phyloP scores from a whole-genome alignment of 805 yeast species.

The Candida maltosa region DNA sequence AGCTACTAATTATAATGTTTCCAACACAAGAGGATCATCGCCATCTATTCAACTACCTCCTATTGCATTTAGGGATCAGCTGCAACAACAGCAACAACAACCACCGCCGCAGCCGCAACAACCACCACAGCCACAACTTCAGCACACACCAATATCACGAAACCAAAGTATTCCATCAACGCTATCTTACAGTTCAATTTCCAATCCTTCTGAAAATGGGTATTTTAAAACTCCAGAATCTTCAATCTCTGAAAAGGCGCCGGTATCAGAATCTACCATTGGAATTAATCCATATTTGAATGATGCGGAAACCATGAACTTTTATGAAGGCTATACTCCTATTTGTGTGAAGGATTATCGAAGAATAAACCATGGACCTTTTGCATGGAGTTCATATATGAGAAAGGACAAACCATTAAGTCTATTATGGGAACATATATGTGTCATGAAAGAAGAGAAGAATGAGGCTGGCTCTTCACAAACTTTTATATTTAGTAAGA shows the following conservation, averaged over 20 bases:
- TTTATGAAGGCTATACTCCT: constrained; percentile 32
- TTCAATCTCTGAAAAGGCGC: background rate
- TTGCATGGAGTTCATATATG: constrained; percentile 36
- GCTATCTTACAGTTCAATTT: background rate
- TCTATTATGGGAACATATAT: constrained; percentile 30
- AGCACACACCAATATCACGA: constrained; percentile 9
- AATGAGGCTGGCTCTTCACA: constrained; percentile 17
- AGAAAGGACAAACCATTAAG: constrained; percentile 29
- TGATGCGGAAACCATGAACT: constrained; percentile 29
- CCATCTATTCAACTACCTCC: too few relatives aligned
- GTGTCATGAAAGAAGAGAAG: constrained; percentile 14
- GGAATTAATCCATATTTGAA: constrained; percentile 24
- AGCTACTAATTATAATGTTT: constrained; percentile 4
- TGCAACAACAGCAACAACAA: too few relatives aligned
- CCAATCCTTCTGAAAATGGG: background rate
- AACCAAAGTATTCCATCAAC: constrained; percentile 1
- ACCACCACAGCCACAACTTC: constrained; percentile 7
- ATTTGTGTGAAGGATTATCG: constrained; percentile 26
- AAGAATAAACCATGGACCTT: constrained; percentile 36
- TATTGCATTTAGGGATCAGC: too few relatives aligned
- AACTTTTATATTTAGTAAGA: constrained; percentile 15
- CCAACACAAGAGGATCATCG: constrained; percentile 4
- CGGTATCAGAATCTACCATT: background rate
- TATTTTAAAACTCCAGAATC: background rate
- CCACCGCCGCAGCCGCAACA: too few relatives aligned